Percentiles rank a stretch among this genome's conserved stretches.
These are phyloP conservation scores for Botryotinia convoluta DNA, from an alignment of 2,329 filamentous ascomycete species.

Conservation along the genomic window DNA sequence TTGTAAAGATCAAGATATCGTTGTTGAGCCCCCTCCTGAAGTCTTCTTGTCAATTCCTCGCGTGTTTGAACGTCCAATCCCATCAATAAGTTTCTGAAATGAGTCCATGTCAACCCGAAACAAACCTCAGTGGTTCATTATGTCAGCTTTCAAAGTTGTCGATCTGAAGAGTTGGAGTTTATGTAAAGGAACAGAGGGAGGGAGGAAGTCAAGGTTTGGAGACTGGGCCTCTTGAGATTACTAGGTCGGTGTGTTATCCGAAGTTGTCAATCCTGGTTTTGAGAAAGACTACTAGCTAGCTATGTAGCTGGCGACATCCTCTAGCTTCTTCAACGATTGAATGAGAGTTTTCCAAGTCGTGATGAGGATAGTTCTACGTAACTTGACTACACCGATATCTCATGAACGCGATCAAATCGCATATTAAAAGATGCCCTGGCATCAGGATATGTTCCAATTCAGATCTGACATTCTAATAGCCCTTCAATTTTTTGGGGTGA, in stretches of 20 bases:
- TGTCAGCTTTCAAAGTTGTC: not conserved
- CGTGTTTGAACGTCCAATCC: not conserved
- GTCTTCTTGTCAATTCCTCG: not conserved
- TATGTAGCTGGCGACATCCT: not conserved
- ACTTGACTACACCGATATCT: not conserved
- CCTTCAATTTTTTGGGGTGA: not conserved
- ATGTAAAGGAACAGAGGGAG: not conserved
- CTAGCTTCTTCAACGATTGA: not conserved
- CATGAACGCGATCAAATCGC: not conserved
- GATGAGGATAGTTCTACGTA: not conserved
- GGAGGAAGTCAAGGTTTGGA: not conserved
- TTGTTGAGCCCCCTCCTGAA: not conserved
- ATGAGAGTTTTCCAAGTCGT: not conserved
- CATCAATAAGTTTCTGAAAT: not conserved
- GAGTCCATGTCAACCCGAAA: not conserved
- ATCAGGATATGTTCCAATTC: not conserved
- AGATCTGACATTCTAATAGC: not conserved
- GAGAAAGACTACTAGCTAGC: too few relatives aligned
- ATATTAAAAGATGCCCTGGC: not conserved
- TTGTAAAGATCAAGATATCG: not conserved
- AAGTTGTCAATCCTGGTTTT: not conserved
- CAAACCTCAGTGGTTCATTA: not conserved
- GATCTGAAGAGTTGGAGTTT: not conserved
- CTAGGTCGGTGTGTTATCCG: not conserved
- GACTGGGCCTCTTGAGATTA: not conserved